Percentiles rank a stretch among this genome's conserved stretches.
phyloP scores from a whole-genome alignment of 1,139 yeast genomes.

The Candida sojae region DNA sequence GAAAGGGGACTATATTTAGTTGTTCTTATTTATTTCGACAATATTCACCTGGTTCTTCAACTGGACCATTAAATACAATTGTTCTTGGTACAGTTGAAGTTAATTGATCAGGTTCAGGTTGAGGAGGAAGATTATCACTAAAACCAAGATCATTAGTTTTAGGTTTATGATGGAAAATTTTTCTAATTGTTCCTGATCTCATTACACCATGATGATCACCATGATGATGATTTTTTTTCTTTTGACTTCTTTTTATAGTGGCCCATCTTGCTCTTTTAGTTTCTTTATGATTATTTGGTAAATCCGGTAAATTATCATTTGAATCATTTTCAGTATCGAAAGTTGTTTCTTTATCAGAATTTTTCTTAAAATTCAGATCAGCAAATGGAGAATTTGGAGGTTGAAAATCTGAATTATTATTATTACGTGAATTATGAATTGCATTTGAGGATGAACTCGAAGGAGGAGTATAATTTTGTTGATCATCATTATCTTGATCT shows the following conservation, averaged over 20 bases:
- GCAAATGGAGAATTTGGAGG: conserved; percentile 15
- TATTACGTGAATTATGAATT: conserved; percentile 1
- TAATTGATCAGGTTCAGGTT: conserved; percentile 18
- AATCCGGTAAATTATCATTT: background rate
- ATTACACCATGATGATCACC: background rate
- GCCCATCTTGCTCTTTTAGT: conserved; percentile 81
- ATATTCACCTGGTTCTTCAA: conserved; percentile 58
- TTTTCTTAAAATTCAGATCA: conserved; percentile 9
- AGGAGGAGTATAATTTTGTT: background rate
- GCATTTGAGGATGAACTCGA: conserved; percentile 10
- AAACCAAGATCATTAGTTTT: conserved; percentile 24
- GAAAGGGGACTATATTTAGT: conserved; percentile 60
- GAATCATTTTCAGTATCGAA: background rate
- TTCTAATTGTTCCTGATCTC: conserved; percentile 18
- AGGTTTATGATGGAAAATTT: conserved; percentile 19
- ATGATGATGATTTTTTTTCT: background rate
- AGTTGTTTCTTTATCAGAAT: background rate
- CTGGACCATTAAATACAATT: conserved; percentile 65
- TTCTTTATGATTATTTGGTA: background rate
- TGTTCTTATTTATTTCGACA: conserved; percentile 61
- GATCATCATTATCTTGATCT: background rate
- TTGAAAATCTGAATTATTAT: background rate
- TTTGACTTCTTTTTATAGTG: conserved; percentile 47
- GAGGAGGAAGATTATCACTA: conserved; percentile 22
- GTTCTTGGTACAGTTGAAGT: conserved; percentile 42